Evolutionary conservation across 2,329 filamentous ascomycete genomes (phyloP).

Genomic region (Talaromyces albobiverticillius): DNA sequence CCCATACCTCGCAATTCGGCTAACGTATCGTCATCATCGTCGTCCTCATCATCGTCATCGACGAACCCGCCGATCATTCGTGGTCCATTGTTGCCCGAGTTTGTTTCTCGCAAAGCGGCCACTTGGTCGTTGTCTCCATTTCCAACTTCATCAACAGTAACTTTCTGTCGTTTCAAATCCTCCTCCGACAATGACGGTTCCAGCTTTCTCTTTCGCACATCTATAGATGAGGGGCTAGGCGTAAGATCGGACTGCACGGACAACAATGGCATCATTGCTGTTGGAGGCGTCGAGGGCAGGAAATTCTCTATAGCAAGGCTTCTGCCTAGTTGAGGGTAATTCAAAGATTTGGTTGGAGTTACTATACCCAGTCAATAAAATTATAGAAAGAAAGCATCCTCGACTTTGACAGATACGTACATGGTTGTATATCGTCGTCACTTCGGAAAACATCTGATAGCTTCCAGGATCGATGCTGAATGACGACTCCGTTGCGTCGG

Average conservation of each 20-base stretch:
- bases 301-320: constrained; percentile 16
- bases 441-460: constrained; percentile 42
- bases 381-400: not conserved
- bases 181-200: constrained; percentile 24
- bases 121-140: constrained; percentile 25
- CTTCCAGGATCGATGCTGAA: constrained; percentile 43
- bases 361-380: constrained; percentile 24
- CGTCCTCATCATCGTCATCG: constrained; percentile 5
- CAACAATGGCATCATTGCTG: constrained; percentile 38
- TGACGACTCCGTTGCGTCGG: constrained; percentile 36
- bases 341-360: constrained; percentile 34
- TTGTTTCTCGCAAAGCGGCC: not conserved
- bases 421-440: constrained; percentile 38
- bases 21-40: constrained; percentile 12
- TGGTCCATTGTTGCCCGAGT: not conserved
- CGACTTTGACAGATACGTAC: constrained; percentile 21
- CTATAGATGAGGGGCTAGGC: constrained; percentile 31
- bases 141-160: constrained; percentile 42
- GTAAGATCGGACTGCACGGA: constrained; percentile 24
- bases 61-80: constrained; percentile 12
- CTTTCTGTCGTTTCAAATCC: constrained; percentile 40
- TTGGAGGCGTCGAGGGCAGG: constrained; percentile 34
- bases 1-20: not conserved
- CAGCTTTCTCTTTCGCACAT: constrained; percentile 41
- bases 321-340: constrained; percentile 15